Conservation (phyloP, 1,139 yeast species). For the Hemisphaericaspora subhashii region DNA sequence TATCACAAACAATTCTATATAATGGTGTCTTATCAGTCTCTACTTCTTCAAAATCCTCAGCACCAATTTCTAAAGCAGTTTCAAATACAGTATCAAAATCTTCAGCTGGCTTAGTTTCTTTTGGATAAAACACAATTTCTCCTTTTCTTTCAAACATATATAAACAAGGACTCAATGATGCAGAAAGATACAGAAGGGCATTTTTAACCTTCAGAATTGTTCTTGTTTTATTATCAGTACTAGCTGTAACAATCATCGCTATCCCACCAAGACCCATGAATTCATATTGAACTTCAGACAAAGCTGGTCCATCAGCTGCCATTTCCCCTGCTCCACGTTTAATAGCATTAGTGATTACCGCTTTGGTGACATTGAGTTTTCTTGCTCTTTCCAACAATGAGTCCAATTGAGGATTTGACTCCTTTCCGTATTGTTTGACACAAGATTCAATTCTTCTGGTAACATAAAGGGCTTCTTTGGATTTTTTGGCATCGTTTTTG, state of each 20-base stretch:
- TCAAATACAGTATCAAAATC: conserved; percentile 68
- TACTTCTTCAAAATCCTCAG: conserved; percentile 71
- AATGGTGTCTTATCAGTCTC: conserved; percentile 42
- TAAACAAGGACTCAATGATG: conserved; percentile 73
- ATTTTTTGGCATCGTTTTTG: conserved; percentile 79
- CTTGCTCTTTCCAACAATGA: conserved; percentile 79
- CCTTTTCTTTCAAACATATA: conserved; percentile 81
- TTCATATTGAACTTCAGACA: conserved; percentile 63
- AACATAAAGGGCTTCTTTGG: conserved; percentile 67
- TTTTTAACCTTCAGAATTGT: conserved; percentile 76
- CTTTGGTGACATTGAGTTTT: conserved; percentile 76
- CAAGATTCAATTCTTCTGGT: conserved; percentile 75
- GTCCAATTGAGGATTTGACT: conserved; percentile 70
- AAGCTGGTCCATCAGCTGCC: conserved; percentile 31
- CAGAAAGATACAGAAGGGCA: conserved; percentile 69
- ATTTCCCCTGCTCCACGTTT: conserved; percentile 74
- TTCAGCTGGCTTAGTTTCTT: conserved; percentile 36
- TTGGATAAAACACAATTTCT: conserved; percentile 52
- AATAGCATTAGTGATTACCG: conserved; percentile 81
- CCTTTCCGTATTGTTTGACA: conserved; percentile 54
- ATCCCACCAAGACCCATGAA: conserved; percentile 94
- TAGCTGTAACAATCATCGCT: conserved; percentile 78
- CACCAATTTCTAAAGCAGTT: conserved; percentile 73
- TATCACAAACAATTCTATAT: conserved; percentile 53
- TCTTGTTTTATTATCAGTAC: conserved; percentile 85